Evolutionary conservation across 1,284 basidiomycete species (phyloP), one percentile per base, ranked within the genome.

Genomic region (Termitomyces sp.): DNA sequence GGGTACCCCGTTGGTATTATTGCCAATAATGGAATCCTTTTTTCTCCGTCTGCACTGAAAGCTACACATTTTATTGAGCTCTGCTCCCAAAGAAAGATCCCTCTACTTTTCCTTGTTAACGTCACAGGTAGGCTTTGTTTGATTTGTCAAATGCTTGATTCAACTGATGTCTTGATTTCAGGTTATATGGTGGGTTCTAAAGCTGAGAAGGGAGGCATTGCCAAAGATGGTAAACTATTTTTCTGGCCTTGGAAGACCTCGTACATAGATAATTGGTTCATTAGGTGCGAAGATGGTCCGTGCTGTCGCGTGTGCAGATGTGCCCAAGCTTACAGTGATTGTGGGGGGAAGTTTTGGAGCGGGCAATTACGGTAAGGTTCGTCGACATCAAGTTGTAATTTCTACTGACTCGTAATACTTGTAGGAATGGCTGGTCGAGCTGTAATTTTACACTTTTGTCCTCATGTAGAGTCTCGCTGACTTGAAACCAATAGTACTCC

Each of bases 281-380:
- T 26, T 15, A 75, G 73, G 77, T 30, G 94, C 94, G 15, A 98
- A 98, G 80, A 96, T 98, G 92, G 94, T 98, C 56, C 84, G 94
- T 53, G 94, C 94, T 0, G 95, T 98, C 9, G 94, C 95, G 0
- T 93, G 92, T 67, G 90, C 93, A 44, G 87, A 95, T 62, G 94
- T 97, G 12, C 94, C 95, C 26, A 98, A 98, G 72, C 79, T 96
- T 58, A 97, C 94, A 0, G 89, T 98, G 40, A 79, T 97, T 50
- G 88, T 97, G n/a, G 95, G 95, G 38, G 94, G 94, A 50, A 94
- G 90, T 67, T 97, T 94, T 68, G 93, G 93, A 47, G 94, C 94
- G 13, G 94, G 94, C 9, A 97, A 96, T 72, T 98, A 97, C 65
- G 94, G 92, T 85, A 62, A 56, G 81, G 36, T n/a, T 52, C 36